Percentiles rank a stretch among this genome's conserved stretches.
These are phyloP conservation scores for Zea mays DNA, from an alignment of 176 grass and related monocot genomes.

Conservation along the genomic window Zm-B73-REFERENCE-NAM-5.0 NC_050096.1:31839001-31839500, in stretches of 20 bases:
- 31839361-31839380: constrained; percentile 16
- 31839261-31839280: constrained; percentile 76
- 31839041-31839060: constrained; percentile 87
- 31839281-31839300: constrained; percentile 17
- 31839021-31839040: constrained; percentile 58
- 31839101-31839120: constrained; percentile 60
- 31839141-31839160: constrained; percentile 3
- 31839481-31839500: constrained; percentile 95
- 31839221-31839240: constrained; percentile 78
- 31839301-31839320: background rate
- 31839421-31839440: constrained; percentile 5
- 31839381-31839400: background rate
- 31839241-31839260: constrained; percentile 78
- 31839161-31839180: constrained; percentile 12
- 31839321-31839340: background rate
- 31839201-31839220: constrained; percentile 85
- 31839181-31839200: constrained; percentile 46
- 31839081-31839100: constrained; percentile 88
- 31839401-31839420: constrained; percentile 16
- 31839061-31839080: constrained; percentile 81
- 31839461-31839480: constrained; percentile 74
- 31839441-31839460: constrained; percentile 68
- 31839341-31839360: constrained; percentile 7
- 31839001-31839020: background rate
- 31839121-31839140: constrained; percentile 24